Base-by-base conservation (phyloP, 352 stramenopile species). In the Phytophthora colocasiae region DNA sequence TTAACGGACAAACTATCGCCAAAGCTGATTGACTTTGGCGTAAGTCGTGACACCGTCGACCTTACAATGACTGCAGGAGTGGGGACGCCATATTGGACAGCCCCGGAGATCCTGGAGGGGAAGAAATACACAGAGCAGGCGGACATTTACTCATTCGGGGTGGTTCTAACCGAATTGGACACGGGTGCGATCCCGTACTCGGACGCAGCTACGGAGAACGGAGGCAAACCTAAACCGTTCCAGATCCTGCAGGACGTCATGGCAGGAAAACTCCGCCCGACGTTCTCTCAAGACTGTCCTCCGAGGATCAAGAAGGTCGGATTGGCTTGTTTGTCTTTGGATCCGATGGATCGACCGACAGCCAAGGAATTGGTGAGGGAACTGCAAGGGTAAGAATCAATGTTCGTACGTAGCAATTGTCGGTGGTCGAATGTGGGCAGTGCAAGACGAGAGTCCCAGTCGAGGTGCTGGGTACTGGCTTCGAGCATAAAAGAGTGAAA, bases 1-100 rank as follows among this genome's bases (percentile, higher is more conserved):
- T 70, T 97, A 27, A 89, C 91, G 22, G 75, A 64, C 1, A 53
- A 77, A 9, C 77, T 91, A 2, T 71, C 90, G 43, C 77, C 92
- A 12, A 85, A 90, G 31, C 57, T 97, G 32, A 93, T 85, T 31
- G 89, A 97, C 71, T 96, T 97, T 73, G 91, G 89, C 31, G 69
- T 93, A 71, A 84, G 69, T 24, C 86, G 59, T 9, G 45, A 36
- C 6, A 58, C 39, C 3, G 40, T 58, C 17, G 65, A 73, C 6
- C 36, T 55, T 7, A 64, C 59, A 47, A 54, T 86, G 91, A 75
- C 78, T 72, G 49, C 87, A 0, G 85, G 91, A n/a, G 87, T 92
- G 17, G 90, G 90, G 3, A 97, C 89, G 14, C 80, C 84, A 8
- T 89, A 89, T 45, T 97, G 92, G 77, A 91, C 90, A 7, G 87